phyloP scores from a whole-genome alignment of 345 rosid species.

The Clausena lansium region DNA sequence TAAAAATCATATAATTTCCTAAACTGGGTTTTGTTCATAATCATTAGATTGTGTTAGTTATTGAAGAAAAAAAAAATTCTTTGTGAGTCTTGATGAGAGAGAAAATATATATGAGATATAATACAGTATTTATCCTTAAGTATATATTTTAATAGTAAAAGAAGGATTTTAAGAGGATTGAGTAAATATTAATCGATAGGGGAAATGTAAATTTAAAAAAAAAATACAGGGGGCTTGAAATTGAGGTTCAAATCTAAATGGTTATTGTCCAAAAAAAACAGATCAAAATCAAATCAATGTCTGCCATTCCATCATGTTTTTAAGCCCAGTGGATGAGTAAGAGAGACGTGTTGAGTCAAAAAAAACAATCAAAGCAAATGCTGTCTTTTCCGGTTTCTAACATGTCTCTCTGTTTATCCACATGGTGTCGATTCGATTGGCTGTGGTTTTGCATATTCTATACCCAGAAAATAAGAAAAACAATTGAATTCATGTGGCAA shows the following conservation, averaged over 20 bases:
- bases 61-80: too few species aligned
- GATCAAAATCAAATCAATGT: conserved; percentile 5
- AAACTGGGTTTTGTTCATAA: too few species aligned
- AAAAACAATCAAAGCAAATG: not conserved
- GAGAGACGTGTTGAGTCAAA: not conserved
- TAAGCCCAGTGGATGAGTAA: not conserved
- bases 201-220: too few species aligned
- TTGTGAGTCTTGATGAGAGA: too few species aligned
- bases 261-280: not conserved
- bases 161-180: too few species aligned
- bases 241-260: not conserved
- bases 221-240: too few species aligned
- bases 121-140: too few species aligned
- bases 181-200: too few species aligned
- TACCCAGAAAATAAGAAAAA: not conserved
- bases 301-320: not conserved
- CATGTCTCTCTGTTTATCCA: not conserved
- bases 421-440: not conserved
- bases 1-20: too few species aligned
- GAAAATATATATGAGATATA: too few species aligned
- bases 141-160: too few species aligned
- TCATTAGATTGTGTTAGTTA: too few species aligned
- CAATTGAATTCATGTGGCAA: not conserved
- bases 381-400: conserved; percentile 20
- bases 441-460: not conserved